phyloP scores from a whole-genome alignment of 108 stramenopile genomes.

The Skeletonema grethae region DNA sequence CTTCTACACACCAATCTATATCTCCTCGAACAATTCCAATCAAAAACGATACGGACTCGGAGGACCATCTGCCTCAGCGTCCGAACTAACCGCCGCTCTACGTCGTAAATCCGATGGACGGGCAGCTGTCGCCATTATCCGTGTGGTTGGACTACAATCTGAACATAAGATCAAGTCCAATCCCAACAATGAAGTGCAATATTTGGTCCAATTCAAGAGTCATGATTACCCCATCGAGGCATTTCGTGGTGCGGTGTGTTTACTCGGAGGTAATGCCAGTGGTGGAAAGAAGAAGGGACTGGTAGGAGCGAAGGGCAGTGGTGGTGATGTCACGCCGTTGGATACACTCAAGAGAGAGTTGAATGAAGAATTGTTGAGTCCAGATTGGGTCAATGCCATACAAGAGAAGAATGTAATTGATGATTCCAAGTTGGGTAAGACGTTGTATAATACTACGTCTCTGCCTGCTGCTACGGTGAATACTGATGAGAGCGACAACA shows the following conservation, averaged over 20 bases:
- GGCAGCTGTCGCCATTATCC: slow-evolving; percentile 49
- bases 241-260: slow-evolving; percentile 41
- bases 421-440: slow-evolving; percentile 15
- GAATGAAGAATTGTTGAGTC: slow-evolving; percentile 35
- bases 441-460: background rate
- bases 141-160: slow-evolving; percentile 13
- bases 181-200: slow-evolving; percentile 16
- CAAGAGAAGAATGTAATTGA: slow-evolving; percentile 13
- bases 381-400: slow-evolving; percentile 32
- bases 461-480: background rate
- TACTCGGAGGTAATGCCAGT: slow-evolving; percentile 45
- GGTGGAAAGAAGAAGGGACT: slow-evolving; percentile 19
- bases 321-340: slow-evolving; percentile 22
- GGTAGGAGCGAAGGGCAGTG: background rate
- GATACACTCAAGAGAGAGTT: slow-evolving; percentile 44
- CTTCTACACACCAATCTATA: slow-evolving; percentile 7
- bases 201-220: slow-evolving; percentile 48
- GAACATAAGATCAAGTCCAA: background rate
- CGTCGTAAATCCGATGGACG: slow-evolving; percentile 35
- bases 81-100: slow-evolving; percentile 28
- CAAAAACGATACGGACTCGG: slow-evolving; percentile 39
- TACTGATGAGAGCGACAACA: background rate
- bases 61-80: slow-evolving; percentile 15
- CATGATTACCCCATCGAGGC: slow-evolving; percentile 50
- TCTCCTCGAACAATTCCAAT: background rate